Conservation (phyloP, 192 early-diverging fungal species). For the Coemansia nantahalensis region DNA sequence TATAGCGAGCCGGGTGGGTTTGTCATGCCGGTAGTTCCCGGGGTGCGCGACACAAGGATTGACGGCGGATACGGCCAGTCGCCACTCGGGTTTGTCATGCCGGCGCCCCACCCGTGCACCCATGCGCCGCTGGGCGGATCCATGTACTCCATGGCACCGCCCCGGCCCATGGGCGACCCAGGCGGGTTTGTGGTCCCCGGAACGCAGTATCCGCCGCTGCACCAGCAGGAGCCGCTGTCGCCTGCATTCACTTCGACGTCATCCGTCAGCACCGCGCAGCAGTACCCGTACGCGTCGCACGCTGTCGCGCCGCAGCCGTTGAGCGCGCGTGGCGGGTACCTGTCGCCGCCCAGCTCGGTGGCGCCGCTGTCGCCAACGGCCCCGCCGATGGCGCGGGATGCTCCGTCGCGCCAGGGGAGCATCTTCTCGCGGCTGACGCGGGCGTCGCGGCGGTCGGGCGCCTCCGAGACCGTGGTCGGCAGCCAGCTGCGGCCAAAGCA, state of each 20-base stretch:
- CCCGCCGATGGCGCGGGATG: not conserved
- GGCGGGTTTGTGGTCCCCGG: constrained; percentile 26
- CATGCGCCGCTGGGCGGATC: not conserved
- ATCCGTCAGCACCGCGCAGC: not conserved
- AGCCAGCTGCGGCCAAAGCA: too few relatives aligned
- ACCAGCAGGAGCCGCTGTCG: constrained; percentile 3
- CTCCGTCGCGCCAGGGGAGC: constrained; percentile 13
- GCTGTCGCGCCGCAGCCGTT: constrained; percentile 6
- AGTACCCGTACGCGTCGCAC: constrained; percentile 6
- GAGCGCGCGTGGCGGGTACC: constrained; percentile 1
- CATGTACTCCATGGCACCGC: constrained; percentile 8
- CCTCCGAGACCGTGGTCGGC: not conserved
- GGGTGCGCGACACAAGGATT: not conserved
- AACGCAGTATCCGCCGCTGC: constrained; percentile 8
- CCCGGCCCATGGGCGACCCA: constrained; percentile 8
- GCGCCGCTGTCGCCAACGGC: too few relatives aligned
- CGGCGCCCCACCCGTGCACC: constrained; percentile 6
- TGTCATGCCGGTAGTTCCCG: constrained; percentile 14
- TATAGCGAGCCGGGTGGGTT: constrained; percentile 43
- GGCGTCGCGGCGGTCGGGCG: too few relatives aligned
- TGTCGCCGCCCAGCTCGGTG: not conserved
- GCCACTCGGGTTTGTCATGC: constrained; percentile 34
- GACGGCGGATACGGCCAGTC: constrained; percentile 1
- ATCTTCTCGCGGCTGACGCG: constrained; percentile 5
- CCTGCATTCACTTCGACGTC: too few relatives aligned